Evolutionary conservation across 2,329 filamentous ascomycete species (phyloP).

Genomic region (Clonostachys solani): DNA sequence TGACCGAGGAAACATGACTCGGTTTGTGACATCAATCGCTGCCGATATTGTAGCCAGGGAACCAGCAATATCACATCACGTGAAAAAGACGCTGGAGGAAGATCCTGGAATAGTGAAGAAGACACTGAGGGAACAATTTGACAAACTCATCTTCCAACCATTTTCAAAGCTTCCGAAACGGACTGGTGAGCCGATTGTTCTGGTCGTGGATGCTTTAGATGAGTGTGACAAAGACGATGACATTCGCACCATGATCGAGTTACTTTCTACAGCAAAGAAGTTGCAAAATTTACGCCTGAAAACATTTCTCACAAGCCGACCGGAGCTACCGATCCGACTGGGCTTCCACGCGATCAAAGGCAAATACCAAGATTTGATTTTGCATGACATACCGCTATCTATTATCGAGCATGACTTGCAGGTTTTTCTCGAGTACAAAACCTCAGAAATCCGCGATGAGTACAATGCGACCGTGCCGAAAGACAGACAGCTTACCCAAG

Average conservation of each 20-base stretch:
- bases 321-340: slow-evolving; percentile 24
- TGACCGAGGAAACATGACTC: background rate
- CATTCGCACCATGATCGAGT: background rate
- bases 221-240: background rate
- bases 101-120: background rate
- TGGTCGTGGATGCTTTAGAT: slow-evolving; percentile 1
- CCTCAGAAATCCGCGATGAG: slow-evolving; percentile 17
- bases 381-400: slow-evolving; percentile 21
- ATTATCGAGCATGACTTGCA: slow-evolving; percentile 27
- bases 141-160: background rate
- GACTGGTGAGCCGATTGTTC: background rate
- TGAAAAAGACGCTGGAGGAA: background rate
- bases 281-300: slow-evolving; percentile 9
- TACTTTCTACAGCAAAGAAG: slow-evolving; percentile 1
- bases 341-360: slow-evolving; percentile 22
- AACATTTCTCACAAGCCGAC: slow-evolving; percentile 32
- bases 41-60: background rate
- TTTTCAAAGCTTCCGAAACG: background rate
- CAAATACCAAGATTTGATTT: slow-evolving; percentile 21
- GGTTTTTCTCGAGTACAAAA: slow-evolving; percentile 18
- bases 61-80: background rate
- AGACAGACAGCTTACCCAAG: slow-evolving; percentile 2
- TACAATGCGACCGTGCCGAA: slow-evolving; percentile 7
- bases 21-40: background rate
- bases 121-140: slow-evolving; percentile 6